Conservation (phyloP, 495 filamentous ascomycete genomes). For the Pyrenula massariospora region DNA sequence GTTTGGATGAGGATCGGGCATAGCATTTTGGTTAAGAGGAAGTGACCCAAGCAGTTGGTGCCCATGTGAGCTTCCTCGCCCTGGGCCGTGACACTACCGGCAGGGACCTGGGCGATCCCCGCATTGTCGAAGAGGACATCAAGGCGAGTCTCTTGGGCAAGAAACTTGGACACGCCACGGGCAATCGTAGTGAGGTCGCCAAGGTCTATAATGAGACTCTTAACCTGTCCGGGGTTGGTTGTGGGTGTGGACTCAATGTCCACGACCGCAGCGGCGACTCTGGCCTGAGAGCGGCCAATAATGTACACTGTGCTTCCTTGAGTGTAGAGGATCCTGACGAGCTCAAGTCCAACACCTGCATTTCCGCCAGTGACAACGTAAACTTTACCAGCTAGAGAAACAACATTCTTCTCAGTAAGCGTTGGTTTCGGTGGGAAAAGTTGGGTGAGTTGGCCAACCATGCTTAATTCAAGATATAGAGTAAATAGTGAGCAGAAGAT, state of each 20-base stretch:
- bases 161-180: conserved; percentile 23
- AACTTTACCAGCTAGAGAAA: conserved; percentile 11
- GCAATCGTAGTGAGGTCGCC: conserved; percentile 33
- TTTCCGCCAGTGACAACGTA: conserved; percentile 32
- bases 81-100: conserved; percentile 9
- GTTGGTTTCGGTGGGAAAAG: background rate
- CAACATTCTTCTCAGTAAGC: conserved; percentile 5
- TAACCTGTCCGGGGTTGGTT: conserved; percentile 18
- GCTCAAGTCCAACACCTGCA: conserved; percentile 27
- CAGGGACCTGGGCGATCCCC: conserved; percentile 16
- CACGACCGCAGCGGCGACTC: conserved; percentile 20
- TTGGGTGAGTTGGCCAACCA: background rate
- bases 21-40: conserved; percentile 32
- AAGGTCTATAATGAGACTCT: conserved; percentile 30
- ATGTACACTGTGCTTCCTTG: conserved; percentile 27
- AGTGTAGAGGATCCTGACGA: conserved; percentile 27
- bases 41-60: conserved; percentile 37
- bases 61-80: conserved; percentile 33
- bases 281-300: conserved; percentile 18
- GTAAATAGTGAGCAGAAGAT: too few species aligned
- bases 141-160: conserved; percentile 24
- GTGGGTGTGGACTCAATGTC: conserved; percentile 11
- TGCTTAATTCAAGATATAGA: too few species aligned
- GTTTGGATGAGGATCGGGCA: conserved; percentile 28
- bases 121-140: conserved; percentile 41